phyloP scores from a whole-genome alignment of 208 protist species.

The Polymyxa betae region DNA sequence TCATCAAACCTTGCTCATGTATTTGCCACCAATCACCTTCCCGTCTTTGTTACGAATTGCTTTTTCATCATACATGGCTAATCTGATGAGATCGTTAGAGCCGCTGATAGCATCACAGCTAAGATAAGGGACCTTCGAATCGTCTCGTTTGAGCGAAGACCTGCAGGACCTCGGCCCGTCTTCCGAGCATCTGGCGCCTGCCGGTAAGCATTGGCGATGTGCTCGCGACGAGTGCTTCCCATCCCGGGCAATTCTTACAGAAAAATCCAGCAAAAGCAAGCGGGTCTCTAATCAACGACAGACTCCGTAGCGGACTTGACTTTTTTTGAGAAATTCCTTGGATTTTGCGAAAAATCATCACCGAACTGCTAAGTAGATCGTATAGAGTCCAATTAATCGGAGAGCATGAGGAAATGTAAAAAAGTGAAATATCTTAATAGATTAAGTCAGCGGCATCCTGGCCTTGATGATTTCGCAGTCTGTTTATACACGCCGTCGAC shows the following conservation, averaged over 20 bases:
- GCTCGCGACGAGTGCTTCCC: neutral
- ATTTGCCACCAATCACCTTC: constrained; percentile 51
- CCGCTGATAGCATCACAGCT: neutral
- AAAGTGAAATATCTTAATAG: no score
- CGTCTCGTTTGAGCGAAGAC: constrained; percentile 17
- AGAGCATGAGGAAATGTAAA: no score
- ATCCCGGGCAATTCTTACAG: neutral
- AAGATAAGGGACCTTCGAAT: neutral
- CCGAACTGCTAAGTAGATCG: no score
- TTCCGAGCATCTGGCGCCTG: neutral
- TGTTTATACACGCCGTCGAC: constrained; percentile 43
- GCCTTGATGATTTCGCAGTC: neutral
- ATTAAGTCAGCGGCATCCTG: no score
- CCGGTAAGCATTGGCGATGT: constrained; percentile 32
- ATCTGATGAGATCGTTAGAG: neutral
- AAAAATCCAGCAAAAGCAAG: neutral
- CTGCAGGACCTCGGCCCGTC: constrained; percentile 27
- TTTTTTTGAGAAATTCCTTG: no score
- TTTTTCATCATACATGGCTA: constrained; percentile 52
- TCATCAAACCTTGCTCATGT: constrained; percentile 49
- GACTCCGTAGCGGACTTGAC: neutral
- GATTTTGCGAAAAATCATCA: no score
- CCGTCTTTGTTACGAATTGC: constrained; percentile 64
- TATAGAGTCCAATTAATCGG: no score
- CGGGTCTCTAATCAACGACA: neutral